A percentile compares a stretch with the other conserved stretches of the same genome.
These are phyloP conservation scores for Pseudohyphozyma bogoriensis DNA, from an alignment of 768 basidiomycete species.

Conservation along the genomic window DNA sequence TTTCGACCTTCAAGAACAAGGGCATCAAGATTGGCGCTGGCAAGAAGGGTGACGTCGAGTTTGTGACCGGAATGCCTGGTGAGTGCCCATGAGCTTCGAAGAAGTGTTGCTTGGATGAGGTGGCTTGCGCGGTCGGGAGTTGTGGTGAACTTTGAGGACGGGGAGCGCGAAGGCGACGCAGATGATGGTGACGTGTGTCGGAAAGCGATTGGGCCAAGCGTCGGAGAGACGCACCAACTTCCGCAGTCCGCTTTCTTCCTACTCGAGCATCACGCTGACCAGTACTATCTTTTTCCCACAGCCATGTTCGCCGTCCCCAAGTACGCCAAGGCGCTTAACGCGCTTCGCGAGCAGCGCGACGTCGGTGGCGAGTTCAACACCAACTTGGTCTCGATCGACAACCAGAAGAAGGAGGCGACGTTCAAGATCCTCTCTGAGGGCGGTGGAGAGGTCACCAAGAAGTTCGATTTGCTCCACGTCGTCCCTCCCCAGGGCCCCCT, in stretches of 20 bases:
- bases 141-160: constrained; percentile 42
- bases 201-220: no score
- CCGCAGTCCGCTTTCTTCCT: no score
- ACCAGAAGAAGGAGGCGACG: constrained; percentile 61
- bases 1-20: neutral
- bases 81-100: no score
- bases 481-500: constrained; percentile 20
- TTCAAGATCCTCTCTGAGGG: constrained; percentile 78
- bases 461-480: constrained; percentile 29
- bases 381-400: constrained; percentile 68
- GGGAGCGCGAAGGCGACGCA: no score
- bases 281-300: no score
- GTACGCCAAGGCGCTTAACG: constrained; percentile 77
- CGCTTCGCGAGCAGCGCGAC: constrained; percentile 63
- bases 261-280: no score
- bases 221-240: no score
- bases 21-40: neutral
- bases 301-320: constrained; percentile 96
- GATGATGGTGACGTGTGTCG: no score
- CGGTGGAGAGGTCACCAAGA: constrained; percentile 49
- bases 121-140: neutral
- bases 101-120: no score
- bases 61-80: no score
- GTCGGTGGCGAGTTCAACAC: constrained; percentile 72
- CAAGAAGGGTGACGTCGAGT: no score